Evolutionary conservation across 2,329 filamentous ascomycete genomes (phyloP), one percentile per base, ranked within the genome.

Genomic region (Colletotrichum euphorbiae): DNA sequence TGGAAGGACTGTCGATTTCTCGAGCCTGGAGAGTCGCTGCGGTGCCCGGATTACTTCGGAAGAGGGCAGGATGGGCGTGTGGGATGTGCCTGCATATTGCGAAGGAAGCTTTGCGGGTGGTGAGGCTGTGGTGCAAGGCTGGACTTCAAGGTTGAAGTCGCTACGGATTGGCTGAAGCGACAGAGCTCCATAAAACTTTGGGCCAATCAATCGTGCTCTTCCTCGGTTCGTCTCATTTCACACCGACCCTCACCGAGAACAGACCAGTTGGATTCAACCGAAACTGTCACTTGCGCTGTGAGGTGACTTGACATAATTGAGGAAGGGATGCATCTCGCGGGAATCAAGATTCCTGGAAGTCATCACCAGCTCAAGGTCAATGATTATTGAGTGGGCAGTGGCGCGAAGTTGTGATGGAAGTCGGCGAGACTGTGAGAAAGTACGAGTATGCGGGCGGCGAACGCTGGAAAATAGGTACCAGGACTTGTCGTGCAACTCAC

Each of bases 111-210:
- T 36, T 54, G 45, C 12, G 3, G 12, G 31, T 45, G 19, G 54
- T 66, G 42, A 66, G 66, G 66, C 66, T 66, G 42, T 5, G 12
- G 15, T 24, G 42, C 61, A 6, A 69, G 65, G 61, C 66, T 69
- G 61, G 40, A 55, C 7, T 17, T 64, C 31, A 45, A 57, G 4
- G 45, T 52, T 48, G 55, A 31, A 52, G 21, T 40, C 55, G 60
- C 60, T 58, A 58, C 40, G 52, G 60, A 67, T 67, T 67, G 64
- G 64, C 21, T 67, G n/a, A 24, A 50, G 36, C n/a, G 28, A 31
- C 60, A 24, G 52, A 67, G 64, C 43, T 63, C 65, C 65, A 64
- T 45, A 13, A 19, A 19, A 13, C 15, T 28, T 40, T 6, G n/a
- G 42, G 40, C 62, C 65, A 52, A 64, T 64, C 36, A 56, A 2